Conservation (phyloP, 1,284 basidiomycete genomes). For the Stygiomarasmius scandens region DNA sequence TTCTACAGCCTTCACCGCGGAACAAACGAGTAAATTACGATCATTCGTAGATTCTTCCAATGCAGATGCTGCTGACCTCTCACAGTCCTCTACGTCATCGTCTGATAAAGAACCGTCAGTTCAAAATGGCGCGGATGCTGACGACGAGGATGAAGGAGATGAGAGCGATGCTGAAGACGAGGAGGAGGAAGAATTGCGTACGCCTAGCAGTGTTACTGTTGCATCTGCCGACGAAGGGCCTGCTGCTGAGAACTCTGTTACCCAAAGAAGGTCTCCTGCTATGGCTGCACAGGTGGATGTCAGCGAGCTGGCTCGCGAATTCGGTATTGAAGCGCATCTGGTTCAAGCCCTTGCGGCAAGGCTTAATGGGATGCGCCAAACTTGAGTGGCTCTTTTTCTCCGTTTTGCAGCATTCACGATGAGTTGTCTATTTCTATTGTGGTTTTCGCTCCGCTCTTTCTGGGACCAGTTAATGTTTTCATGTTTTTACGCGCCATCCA, state of each 20-base stretch:
- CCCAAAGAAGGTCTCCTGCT: not conserved
- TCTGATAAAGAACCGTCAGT: not conserved
- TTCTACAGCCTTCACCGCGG: constrained; percentile 58
- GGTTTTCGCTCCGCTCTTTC: not conserved
- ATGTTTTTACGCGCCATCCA: no score
- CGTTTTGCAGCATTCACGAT: no score
- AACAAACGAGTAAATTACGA: constrained; percentile 48
- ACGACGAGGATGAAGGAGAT: constrained; percentile 21
- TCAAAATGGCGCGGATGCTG: constrained; percentile 14
- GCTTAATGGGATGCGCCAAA: constrained; percentile 29
- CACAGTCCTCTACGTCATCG: constrained; percentile 3
- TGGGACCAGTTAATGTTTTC: not conserved
- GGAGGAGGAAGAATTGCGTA: constrained; percentile 6
- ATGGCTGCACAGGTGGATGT: constrained; percentile 23
- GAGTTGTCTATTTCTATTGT: not conserved
- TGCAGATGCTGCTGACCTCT: not conserved
- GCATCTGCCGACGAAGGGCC: not conserved
- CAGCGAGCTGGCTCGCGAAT: constrained; percentile 66
- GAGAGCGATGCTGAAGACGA: constrained; percentile 5
- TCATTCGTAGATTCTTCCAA: constrained; percentile 28
- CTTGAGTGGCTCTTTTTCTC: not conserved
- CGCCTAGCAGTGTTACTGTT: constrained; percentile 15
- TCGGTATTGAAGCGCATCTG: constrained; percentile 68
- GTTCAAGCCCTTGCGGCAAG: constrained; percentile 70
- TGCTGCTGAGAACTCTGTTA: not conserved